Conservation (phyloP, 345 rosid species). For the Syzygium aqueum region DNA sequence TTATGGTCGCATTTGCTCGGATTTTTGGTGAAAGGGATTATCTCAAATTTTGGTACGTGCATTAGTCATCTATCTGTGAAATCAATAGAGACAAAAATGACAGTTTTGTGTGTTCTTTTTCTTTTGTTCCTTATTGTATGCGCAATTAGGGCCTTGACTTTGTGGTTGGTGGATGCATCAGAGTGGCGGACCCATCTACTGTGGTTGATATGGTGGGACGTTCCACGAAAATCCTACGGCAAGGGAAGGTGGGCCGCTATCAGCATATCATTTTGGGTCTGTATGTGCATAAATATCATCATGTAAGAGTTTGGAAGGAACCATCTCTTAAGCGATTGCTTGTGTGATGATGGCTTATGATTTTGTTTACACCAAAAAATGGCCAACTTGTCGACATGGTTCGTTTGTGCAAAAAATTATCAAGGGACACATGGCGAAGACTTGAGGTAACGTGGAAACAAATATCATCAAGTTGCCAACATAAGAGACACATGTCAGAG, state of each 20-base stretch:
- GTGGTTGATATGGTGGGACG: conserved; percentile 76
- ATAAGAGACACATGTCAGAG: no score
- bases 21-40: neutral
- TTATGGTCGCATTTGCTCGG: neutral
- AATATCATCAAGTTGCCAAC: no score
- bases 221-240: conserved; percentile 57
- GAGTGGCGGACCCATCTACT: conserved; percentile 91
- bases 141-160: conserved; percentile 74
- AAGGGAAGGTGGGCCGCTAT: conserved; percentile 56
- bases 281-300: neutral
- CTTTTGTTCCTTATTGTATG: neutral
- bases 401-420: no score
- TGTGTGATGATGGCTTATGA: neutral
- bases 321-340: neutral
- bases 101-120: neutral
- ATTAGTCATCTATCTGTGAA: neutral
- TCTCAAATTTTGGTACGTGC: neutral
- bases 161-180: conserved; percentile 71
- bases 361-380: no score
- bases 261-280: neutral
- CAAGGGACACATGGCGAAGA: no score
- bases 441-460: no score
- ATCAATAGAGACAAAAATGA: neutral
- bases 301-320: neutral
- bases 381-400: no score